Percentiles rank a stretch among this genome's conserved stretches.
These are phyloP conservation scores for Boletus rufocinnamomeus DNA, from an alignment of 768 basidiomycete genomes.

Conservation along the genomic window DNA sequence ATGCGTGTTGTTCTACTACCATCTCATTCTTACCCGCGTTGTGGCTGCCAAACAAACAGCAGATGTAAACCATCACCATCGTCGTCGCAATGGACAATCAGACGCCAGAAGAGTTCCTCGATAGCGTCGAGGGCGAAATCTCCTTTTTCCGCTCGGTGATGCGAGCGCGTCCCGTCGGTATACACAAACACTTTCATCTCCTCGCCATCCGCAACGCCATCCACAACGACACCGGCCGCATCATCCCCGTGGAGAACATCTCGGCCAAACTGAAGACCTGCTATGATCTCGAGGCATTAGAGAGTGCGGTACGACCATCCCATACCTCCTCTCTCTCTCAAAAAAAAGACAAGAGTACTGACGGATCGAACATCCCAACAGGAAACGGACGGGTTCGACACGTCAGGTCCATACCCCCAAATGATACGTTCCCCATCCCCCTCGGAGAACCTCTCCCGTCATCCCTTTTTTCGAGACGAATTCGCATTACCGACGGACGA, in stretches of 20 bases:
- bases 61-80: neutral
- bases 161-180: conserved; percentile 79
- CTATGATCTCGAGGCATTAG: conserved; percentile 76
- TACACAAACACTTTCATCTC: conserved; percentile 81
- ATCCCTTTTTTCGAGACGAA: conserved; percentile 76
- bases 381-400: conserved; percentile 52
- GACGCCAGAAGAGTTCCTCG: conserved; percentile 49
- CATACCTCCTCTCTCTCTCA: neutral
- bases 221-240: conserved; percentile 64
- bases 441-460: conserved; percentile 62
- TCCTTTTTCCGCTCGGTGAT: conserved; percentile 82
- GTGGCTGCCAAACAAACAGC: conserved; percentile 28
- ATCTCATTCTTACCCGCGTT: conserved; percentile 4
- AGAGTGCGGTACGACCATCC: conserved; percentile 49
- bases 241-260: conserved; percentile 60
- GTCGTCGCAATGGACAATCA: conserved; percentile 30
- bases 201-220: conserved; percentile 74
- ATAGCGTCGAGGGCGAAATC: conserved; percentile 80
- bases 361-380: conserved; percentile 11
- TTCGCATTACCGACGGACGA: conserved; percentile 63
- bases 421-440: conserved; percentile 67
- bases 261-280: conserved; percentile 74
- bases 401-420: conserved; percentile 44
- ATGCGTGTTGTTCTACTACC: conserved; percentile 26
- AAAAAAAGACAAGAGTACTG: neutral